A percentile compares a stretch with the other conserved stretches of the same genome.
Conservation (phyloP, 2,329 filamentous ascomycete species). For the Penicillium sp. region DNA sequence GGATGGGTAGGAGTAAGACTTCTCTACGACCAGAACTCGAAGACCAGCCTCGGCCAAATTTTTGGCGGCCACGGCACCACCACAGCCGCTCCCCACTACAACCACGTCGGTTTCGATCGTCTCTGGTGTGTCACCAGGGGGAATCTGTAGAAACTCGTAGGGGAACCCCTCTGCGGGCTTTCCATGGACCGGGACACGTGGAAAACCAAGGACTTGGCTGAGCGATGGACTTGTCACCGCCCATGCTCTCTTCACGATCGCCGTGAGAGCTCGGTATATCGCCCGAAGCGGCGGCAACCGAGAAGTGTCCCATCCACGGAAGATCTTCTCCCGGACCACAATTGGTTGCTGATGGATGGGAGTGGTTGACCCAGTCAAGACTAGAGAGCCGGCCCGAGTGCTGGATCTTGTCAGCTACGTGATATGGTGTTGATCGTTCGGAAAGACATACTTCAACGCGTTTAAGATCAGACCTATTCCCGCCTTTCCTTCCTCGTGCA, state of each 20-base stretch:
- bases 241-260: slow-evolving; percentile 51
- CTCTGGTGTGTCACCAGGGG: slow-evolving; percentile 49
- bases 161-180: slow-evolving; percentile 48
- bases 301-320: slow-evolving; percentile 50
- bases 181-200: slow-evolving; percentile 51
- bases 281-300: slow-evolving; percentile 49
- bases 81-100: slow-evolving; percentile 80
- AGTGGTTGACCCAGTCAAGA: slow-evolving; percentile 53
- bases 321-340: slow-evolving; percentile 49
- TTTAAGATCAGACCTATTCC: slow-evolving; percentile 50
- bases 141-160: slow-evolving; percentile 55
- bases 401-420: slow-evolving; percentile 27
- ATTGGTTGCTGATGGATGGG: slow-evolving; percentile 52
- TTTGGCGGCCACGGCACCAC: slow-evolving; percentile 74
- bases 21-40: slow-evolving; percentile 73
- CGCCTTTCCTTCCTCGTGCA: slow-evolving; percentile 46
- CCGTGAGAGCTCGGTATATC: slow-evolving; percentile 46
- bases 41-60: slow-evolving; percentile 71
- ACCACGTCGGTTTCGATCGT: slow-evolving; percentile 72
- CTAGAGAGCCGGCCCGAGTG: slow-evolving; percentile 50
- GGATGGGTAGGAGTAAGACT: slow-evolving; percentile 69
- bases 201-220: slow-evolving; percentile 48
- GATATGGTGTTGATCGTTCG: neutral
- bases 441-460: slow-evolving; percentile 47
- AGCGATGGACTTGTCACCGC: slow-evolving; percentile 48